Conservation (phyloP, 306 rosid species). For the Acacia crassicarpa region DNA sequence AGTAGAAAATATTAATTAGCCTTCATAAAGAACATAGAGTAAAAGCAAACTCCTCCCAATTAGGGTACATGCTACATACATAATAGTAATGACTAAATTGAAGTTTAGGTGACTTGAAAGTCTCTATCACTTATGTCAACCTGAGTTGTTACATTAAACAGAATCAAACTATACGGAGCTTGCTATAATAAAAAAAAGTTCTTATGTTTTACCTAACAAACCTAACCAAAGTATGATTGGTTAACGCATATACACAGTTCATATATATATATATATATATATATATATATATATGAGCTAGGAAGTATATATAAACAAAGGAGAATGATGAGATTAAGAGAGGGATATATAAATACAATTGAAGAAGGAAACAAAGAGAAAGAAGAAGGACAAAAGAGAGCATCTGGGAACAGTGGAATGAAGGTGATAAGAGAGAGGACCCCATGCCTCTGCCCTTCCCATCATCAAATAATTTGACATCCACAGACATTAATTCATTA, state of each 20-base stretch:
- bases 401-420: background rate
- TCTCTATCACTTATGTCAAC: background rate
- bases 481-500: constrained; percentile 1
- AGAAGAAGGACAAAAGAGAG: background rate
- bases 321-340: background rate
- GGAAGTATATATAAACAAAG: background rate
- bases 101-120: background rate
- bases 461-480: constrained; percentile 8
- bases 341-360: background rate
- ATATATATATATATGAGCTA: background rate
- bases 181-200: background rate
- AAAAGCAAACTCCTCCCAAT: no score
- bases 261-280: no score
- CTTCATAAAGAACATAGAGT: background rate
- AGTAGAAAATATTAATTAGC: background rate
- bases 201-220: background rate
- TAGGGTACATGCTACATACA: background rate
- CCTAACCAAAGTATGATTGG: background rate
- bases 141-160: background rate
- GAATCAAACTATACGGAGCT: background rate
- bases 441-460: background rate
- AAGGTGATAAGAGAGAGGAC: constrained; percentile 1
- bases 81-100: no score
- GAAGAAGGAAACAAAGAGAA: background rate
- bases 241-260: background rate